Conservation (phyloP, 176 grass and related monocot genomes). For the Chrysopogon serrulatus region DNA sequence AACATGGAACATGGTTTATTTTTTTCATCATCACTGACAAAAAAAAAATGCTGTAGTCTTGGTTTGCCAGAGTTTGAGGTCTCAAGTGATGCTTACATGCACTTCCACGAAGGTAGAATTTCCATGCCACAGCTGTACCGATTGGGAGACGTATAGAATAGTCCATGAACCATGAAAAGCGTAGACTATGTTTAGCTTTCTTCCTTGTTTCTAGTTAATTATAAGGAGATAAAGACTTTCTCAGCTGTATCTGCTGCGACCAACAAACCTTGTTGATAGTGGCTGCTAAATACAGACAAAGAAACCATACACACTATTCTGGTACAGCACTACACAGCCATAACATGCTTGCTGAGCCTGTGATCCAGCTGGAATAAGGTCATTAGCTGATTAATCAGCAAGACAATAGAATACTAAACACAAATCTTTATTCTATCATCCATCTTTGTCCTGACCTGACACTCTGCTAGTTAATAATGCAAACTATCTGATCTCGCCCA, state of each 20-base stretch:
- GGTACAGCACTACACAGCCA: not conserved
- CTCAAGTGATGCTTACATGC: not conserved
- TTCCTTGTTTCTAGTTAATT: not conserved
- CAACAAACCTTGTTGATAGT: not conserved
- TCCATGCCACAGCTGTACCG: not conserved
- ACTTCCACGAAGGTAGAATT: not conserved
- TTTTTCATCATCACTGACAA: too few species aligned
- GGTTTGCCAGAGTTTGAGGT: too few species aligned
- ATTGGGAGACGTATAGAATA: not conserved
- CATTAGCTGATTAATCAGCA: not conserved
- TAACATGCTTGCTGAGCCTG: not conserved
- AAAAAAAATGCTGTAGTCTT: not conserved
- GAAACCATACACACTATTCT: not conserved
- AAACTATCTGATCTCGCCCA: not conserved
- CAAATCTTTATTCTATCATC: not conserved
- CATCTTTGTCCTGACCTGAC: not conserved
- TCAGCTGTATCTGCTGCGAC: too few species aligned
- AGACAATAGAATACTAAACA: not conserved
- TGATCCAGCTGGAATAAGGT: not conserved
- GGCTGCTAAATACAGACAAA: constrained; percentile 32
- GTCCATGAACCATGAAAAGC: not conserved
- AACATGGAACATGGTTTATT: not conserved
- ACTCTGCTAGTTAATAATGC: not conserved
- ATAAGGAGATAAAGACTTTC: not conserved
- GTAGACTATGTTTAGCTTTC: not conserved